Percentiles rank a stretch among this genome's conserved stretches.
phyloP scores from a whole-genome alignment of 1,284 basidiomycete species.

The Cryptococcus sp. region DNA sequence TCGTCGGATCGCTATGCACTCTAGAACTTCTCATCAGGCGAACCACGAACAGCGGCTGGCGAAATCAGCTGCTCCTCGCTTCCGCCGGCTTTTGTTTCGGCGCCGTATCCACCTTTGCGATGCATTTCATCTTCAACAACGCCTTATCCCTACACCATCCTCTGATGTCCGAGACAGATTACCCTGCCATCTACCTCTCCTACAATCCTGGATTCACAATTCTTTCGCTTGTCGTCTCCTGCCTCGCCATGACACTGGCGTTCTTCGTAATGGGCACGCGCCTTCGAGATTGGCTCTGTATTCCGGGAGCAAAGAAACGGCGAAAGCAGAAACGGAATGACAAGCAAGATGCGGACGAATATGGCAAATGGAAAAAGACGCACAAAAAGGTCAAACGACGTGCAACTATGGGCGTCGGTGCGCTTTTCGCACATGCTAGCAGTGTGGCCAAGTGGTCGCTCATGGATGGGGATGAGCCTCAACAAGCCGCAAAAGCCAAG shows the following conservation, averaged over 20 bases:
- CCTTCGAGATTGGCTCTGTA: slow-evolving; percentile 37
- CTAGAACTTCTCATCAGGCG: slow-evolving; percentile 53
- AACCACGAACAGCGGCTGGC: slow-evolving; percentile 51
- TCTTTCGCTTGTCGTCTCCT: slow-evolving; percentile 53
- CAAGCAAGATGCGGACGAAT: slow-evolving; percentile 28
- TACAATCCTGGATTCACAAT: slow-evolving; percentile 54
- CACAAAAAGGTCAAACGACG: slow-evolving; percentile 26
- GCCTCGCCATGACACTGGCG: slow-evolving; percentile 53
- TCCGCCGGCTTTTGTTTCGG: slow-evolving; percentile 54
- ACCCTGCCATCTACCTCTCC: slow-evolving; percentile 42
- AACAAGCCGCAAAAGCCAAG: neutral
- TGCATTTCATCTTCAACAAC: slow-evolving; percentile 56
- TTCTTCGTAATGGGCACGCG: slow-evolving; percentile 56
- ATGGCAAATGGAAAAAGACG: slow-evolving; percentile 35
- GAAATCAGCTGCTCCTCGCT: slow-evolving; percentile 51
- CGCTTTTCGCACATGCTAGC: slow-evolving; percentile 34
- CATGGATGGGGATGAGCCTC: slow-evolving; percentile 19
- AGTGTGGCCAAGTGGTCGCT: slow-evolving; percentile 41
- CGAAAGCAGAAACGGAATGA: slow-evolving; percentile 2
- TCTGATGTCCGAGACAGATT: slow-evolving; percentile 19
- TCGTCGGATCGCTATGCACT: slow-evolving; percentile 53
- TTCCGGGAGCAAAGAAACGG: slow-evolving; percentile 14
- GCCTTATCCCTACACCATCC: slow-evolving; percentile 51
- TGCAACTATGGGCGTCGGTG: slow-evolving; percentile 28
- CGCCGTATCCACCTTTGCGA: slow-evolving; percentile 54